A percentile compares a stretch with the other conserved stretches of the same genome.
phyloP scores from a whole-genome alignment of 352 stramenopile genomes.

The Globisporangium middletonii region DNA sequence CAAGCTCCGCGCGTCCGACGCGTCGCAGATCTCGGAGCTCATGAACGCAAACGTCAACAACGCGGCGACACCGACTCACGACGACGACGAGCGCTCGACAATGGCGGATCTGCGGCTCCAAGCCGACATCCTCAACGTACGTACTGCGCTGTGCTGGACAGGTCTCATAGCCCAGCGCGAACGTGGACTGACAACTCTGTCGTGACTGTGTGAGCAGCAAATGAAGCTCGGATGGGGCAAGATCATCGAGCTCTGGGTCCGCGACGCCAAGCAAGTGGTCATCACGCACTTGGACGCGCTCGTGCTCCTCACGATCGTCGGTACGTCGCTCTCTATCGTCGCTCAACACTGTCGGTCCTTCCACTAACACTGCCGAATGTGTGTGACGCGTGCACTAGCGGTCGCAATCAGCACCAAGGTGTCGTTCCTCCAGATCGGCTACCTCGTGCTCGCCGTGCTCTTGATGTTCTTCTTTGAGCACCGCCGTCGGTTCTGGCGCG shows the following conservation, averaged over 20 bases:
- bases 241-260: conserved; percentile 51
- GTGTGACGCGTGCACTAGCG: conserved; percentile 21
- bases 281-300: conserved; percentile 74
- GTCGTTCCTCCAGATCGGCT: conserved; percentile 81
- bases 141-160: too few species aligned
- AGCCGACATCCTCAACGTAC: conserved; percentile 45
- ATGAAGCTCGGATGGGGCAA: conserved; percentile 46
- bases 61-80: neutral
- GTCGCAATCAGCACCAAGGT: conserved; percentile 76
- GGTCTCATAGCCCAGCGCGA: too few species aligned
- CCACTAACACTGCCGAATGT: neutral
- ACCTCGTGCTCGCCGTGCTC: conserved; percentile 69
- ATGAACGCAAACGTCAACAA: neutral
- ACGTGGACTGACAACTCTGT: neutral
- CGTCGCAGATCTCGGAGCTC: neutral
- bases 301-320: conserved; percentile 76
- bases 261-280: conserved; percentile 67
- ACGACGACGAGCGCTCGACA: conserved; percentile 19
- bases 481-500: conserved; percentile 67
- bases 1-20: conserved; percentile 5
- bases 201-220: conserved; percentile 22
- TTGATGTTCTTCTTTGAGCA: conserved; percentile 83
- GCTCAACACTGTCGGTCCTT: neutral
- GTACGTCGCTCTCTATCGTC: conserved; percentile 19
- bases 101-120: conserved; percentile 34